Evolutionary conservation across 768 basidiomycete genomes (phyloP).

Genomic region (Pseudohyphozyma bogoriensis): DNA sequence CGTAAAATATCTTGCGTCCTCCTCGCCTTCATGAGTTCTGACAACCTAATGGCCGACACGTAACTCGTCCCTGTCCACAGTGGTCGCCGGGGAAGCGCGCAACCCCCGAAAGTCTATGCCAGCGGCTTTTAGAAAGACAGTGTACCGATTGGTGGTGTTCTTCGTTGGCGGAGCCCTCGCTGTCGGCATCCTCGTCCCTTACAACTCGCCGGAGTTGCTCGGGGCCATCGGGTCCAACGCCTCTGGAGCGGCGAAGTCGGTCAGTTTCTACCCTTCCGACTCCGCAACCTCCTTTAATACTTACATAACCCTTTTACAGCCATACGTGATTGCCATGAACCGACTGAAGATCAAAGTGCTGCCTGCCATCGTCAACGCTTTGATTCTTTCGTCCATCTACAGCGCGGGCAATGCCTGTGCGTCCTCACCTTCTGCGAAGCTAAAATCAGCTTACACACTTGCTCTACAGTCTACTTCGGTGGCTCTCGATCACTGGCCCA

Average conservation of each 20-base stretch:
- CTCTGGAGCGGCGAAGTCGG: neutral
- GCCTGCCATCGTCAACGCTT: slow-evolving; percentile 18
- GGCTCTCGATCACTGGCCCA: slow-evolving; percentile 35
- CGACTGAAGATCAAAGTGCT: slow-evolving; percentile 24
- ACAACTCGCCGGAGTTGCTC: slow-evolving; percentile 44
- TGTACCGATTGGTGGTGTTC: slow-evolving; percentile 64
- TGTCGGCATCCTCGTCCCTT: slow-evolving; percentile 80
- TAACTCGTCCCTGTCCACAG: slow-evolving; percentile 36
- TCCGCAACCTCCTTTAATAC: neutral
- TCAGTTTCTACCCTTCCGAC: neutral
- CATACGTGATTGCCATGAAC: slow-evolving; percentile 73
- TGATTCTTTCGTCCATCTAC: neutral
- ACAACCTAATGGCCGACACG: neutral
- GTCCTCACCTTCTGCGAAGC: no score
- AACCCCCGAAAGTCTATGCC: slow-evolving; percentile 43
- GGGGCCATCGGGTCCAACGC: neutral
- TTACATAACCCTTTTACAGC: neutral
- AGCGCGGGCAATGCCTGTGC: neutral
- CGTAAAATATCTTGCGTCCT: no score
- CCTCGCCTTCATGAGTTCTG: no score
- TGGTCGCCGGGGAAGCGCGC: slow-evolving; percentile 40
- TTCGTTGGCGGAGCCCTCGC: slow-evolving; percentile 55
- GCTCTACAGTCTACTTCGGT: slow-evolving; percentile 23
- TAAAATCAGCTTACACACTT: no score
- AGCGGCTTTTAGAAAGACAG: slow-evolving; percentile 57